phyloP scores from a whole-genome alignment of 306 rosid species.

The Betula pendula region DNA sequence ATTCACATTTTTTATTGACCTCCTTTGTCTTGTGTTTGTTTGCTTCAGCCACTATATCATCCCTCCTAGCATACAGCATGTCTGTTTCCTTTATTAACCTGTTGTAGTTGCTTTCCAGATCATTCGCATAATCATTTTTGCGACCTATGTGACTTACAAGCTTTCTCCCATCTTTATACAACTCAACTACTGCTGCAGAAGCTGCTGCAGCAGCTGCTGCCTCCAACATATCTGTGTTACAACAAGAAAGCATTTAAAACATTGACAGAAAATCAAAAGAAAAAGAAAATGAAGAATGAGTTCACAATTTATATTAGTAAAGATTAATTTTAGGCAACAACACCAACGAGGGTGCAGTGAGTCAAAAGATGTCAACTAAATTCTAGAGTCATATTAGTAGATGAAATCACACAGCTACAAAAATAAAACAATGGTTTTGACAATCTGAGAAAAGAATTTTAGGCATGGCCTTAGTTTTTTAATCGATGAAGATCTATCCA shows the following conservation, averaged over 20 bases:
- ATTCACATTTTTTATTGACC: neutral
- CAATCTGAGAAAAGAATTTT: neutral
- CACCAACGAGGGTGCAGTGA: no score
- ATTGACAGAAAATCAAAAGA: neutral
- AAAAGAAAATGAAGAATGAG: neutral
- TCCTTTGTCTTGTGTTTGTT: neutral
- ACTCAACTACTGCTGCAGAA: neutral
- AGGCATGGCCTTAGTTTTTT: neutral
- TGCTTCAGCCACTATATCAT: neutral
- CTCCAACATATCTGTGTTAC: neutral
- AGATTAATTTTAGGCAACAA: neutral
- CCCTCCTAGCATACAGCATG: neutral
- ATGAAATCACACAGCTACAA: neutral
- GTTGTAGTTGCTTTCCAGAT: neutral
- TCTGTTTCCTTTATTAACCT: neutral
- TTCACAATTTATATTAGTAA: neutral
- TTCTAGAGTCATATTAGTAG: neutral
- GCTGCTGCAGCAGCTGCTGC: neutral
- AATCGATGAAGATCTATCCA: neutral
- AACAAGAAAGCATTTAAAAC: neutral
- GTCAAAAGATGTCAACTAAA: neutral
- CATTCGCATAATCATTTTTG: neutral
- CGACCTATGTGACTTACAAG: neutral
- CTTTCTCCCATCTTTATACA: neutral
- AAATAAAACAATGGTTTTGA: no score